Percentiles rank a stretch among this genome's conserved stretches.
Conservation (phyloP, 2,329 filamentous ascomycete species). For the Cyanodermella asteris region DNA sequence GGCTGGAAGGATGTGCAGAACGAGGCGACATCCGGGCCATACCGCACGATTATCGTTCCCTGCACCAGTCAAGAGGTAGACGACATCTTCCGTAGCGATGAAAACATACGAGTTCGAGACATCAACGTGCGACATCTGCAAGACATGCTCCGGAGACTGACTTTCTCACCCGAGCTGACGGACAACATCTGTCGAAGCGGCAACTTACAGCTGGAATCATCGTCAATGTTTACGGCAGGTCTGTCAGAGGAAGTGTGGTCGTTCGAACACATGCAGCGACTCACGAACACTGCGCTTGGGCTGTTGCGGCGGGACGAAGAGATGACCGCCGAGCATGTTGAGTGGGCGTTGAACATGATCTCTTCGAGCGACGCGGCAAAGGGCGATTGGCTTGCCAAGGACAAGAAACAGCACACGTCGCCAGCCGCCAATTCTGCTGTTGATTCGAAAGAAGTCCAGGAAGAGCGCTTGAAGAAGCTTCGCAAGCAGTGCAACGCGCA, state of each 20-base stretch:
- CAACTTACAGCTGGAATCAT: slow-evolving; percentile 10
- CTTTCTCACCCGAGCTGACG: slow-evolving; percentile 14
- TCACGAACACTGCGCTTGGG: slow-evolving; percentile 32
- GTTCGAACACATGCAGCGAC: slow-evolving; percentile 38
- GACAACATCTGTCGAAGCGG: slow-evolving; percentile 14
- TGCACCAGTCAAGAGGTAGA: slow-evolving; percentile 18
- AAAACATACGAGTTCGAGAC: slow-evolving; percentile 24
- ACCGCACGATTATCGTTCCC: slow-evolving; percentile 32
- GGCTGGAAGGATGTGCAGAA: slow-evolving; percentile 25
- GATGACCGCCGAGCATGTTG: slow-evolving; percentile 17
- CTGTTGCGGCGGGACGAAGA: slow-evolving; percentile 19
- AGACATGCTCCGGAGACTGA: slow-evolving; percentile 33
- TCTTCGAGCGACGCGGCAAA: slow-evolving; percentile 26
- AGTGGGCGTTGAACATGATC: slow-evolving; percentile 20
- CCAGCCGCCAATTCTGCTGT: slow-evolving; percentile 7
- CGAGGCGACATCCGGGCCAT: slow-evolving; percentile 22
- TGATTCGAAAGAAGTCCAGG: slow-evolving; percentile 14
- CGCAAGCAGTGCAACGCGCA: slow-evolving; percentile 45
- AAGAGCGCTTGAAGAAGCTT: slow-evolving; percentile 24
- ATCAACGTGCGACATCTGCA: slow-evolving; percentile 45
- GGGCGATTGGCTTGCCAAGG: slow-evolving; percentile 19
- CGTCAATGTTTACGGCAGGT: slow-evolving; percentile 12
- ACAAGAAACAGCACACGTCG: slow-evolving; percentile 18
- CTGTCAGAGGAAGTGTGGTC: slow-evolving; percentile 33
- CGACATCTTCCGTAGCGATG: slow-evolving; percentile 24